Evolutionary conservation across 345 rosid genomes (phyloP).

Genomic region (Citrus glauca): DNA sequence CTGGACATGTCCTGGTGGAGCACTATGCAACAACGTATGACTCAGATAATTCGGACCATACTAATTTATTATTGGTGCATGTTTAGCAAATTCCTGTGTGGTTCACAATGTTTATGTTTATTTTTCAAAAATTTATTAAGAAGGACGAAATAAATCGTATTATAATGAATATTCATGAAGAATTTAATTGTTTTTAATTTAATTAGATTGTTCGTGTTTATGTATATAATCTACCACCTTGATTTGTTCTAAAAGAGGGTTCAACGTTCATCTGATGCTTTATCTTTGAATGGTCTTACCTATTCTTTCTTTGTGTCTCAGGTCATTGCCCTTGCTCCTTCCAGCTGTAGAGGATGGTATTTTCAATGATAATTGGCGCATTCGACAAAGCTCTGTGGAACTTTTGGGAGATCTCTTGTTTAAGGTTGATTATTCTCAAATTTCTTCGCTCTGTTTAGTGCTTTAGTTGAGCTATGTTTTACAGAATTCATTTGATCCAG

Average conservation of each 20-base stretch:
- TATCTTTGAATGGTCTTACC: neutral
- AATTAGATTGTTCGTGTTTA: neutral
- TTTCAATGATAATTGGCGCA: conserved; percentile 95
- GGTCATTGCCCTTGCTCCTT: conserved; percentile 95
- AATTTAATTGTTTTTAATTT: neutral
- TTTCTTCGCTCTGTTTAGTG: neutral
- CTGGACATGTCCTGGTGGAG: conserved; percentile 97
- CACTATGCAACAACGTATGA: conserved; percentile 92
- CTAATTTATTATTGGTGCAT: neutral
- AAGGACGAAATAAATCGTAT: neutral
- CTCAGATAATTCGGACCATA: conserved; percentile 2
- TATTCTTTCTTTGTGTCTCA: conserved; percentile 24
- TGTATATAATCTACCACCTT: neutral
- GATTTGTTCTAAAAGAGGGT: neutral
- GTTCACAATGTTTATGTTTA: neutral
- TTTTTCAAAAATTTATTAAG: neutral
- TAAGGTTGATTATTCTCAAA: conserved; percentile 47
- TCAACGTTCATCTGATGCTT: neutral
- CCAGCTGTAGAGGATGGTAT: conserved; percentile 99
- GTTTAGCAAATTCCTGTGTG: neutral
- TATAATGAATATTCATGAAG: neutral
- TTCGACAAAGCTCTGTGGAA: conserved; percentile 98
- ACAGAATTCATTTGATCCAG: conserved; percentile 30
- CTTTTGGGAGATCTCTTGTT: conserved; percentile 93
- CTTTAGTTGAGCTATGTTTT: neutral